Evolutionary conservation across 208 protist species (phyloP), one percentile per base, ranked within the genome.

Genomic region (Crithidia mellificae): DNA sequence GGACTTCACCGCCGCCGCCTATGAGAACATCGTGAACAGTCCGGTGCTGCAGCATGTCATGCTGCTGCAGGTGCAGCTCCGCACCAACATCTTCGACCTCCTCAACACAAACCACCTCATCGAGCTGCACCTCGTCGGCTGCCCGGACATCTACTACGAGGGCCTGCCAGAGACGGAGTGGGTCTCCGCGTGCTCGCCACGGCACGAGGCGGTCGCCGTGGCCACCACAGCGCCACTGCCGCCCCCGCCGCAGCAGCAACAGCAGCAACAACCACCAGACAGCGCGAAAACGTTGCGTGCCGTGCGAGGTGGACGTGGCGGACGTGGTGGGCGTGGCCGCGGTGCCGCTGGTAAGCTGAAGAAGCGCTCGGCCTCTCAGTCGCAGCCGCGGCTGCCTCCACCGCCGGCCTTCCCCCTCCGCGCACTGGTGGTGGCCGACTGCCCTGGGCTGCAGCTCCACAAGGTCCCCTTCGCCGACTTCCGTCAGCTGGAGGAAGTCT

Each of bases 11-110:
- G n/a, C 9, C 1, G 65, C 63, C 24, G 68, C 75, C 7, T 75
- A 71, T 47, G 41, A 54, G 30, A 20, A 77, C 62, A 47, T 74
- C 20, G 62, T 65, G 17, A 66, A 68, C 32, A 65, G 75, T 47
- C 63, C 50, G 12, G 24, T 66, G 8, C 51, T 78, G 39, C 55
- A 61, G 38, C 51, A 69, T 30, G 41, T 83, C 15, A 76, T 81
- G 67, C 49, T 87, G 27, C 63, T 74, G 49, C 67, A 72, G 55
- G 64, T 81, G 27, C 51, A 78, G 39, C 59, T 78, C 22, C 68
- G 79, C 7, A 71, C 52, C 9, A 83, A 87, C 59, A 63, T 80
- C 41, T 74, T 70, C 30, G 63, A 66, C 44, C 43, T 80, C n/a
- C 56, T 80, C n/a, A 72, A 74, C 46, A 64, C 62, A 6, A 72